Evolutionary conservation across 805 yeast genomes (phyloP).

Genomic region (Lipomyces orientalis): DNA sequence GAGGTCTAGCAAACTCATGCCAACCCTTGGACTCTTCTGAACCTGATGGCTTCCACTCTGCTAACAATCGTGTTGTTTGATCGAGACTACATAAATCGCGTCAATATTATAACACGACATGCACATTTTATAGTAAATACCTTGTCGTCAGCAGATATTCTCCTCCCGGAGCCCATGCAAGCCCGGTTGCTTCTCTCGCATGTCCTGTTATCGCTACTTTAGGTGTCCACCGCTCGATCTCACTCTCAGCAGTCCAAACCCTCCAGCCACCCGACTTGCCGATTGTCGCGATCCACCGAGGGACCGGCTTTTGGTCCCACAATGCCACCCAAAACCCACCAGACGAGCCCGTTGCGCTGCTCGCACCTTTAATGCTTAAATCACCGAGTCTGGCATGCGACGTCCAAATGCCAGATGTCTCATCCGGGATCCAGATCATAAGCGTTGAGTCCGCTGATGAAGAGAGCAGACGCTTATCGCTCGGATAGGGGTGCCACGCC

Average conservation of each 20-base stretch:
- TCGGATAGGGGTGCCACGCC: conserved; percentile 70
- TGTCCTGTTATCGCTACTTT: conserved; percentile 76
- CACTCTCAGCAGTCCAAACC: conserved; percentile 59
- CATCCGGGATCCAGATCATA: conserved; percentile 93
- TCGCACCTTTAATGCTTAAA: conserved; percentile 92
- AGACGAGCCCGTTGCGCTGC: conserved; percentile 95
- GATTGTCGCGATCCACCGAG: conserved; percentile 63
- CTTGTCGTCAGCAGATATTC: conserved; percentile 31
- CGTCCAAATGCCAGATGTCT: conserved; percentile 86
- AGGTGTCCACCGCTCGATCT: conserved; percentile 49
- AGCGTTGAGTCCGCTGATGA: conserved; percentile 92
- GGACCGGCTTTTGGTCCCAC: conserved; percentile 60
- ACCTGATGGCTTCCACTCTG: conserved; percentile 59
- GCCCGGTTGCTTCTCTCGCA: conserved; percentile 71
- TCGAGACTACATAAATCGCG: conserved; percentile 79
- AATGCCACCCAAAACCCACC: conserved; percentile 72
- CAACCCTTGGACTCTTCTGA: conserved; percentile 54
- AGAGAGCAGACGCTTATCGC: conserved; percentile 66
- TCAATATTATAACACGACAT: conserved; percentile 46
- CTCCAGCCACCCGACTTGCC: conserved; percentile 96
- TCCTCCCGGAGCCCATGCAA: conserved; percentile 62
- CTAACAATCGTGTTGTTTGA: conserved; percentile 87
- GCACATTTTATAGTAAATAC: not conserved
- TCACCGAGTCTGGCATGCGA: conserved; percentile 85
- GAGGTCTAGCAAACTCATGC: conserved; percentile 96